Base-by-base conservation (phyloP, 2,329 filamentous ascomycete genomes). In the Cladosporium sp. region DNA sequence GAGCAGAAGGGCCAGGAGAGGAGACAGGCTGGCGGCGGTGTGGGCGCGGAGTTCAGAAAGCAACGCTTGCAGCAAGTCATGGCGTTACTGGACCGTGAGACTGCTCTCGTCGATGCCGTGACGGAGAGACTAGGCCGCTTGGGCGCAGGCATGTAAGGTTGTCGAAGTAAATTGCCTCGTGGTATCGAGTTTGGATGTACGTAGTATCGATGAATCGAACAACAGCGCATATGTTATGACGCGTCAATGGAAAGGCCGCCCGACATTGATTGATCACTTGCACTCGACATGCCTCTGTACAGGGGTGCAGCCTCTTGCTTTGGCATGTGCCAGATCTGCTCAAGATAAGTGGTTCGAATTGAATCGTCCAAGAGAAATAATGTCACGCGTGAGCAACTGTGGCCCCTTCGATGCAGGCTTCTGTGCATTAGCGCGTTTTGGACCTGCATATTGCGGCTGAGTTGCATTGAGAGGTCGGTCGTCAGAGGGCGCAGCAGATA, bases 101-200 rank as follows among this genome's bases (percentile, higher is more conserved):
- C 86, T 57, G 88, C 88, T 5, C 77, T 92, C 72, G 86, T 92
- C 7, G 88, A 91, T 71, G 89, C 87, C 26, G 85, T 90, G 26
- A 87, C 84, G 70, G 82, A 82, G 65, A 82, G 89, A 65, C 77
- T 92, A 68, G 86, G 89, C 75, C 84, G 82, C 68, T 78, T 92
- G 64, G 69, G 68, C 3, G 62, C 24, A 10, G 61, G 61, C 14
- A 26, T 62, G 59, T 51, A 24, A 28, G 8, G n/a, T 4, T 1
- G n/a, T 18, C 18, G 8, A n/a, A 11, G 21, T 47, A 4, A 5
- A 18, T 18, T 34, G 55, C 55, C 24, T 28, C 21, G 34, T 30
- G n/a, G 30, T 24, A 1, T n/a, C 26, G 34, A 32, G 18, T 4
- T 2, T 41, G 32, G 18, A 57, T 30, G 30, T 12, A 57, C 30